These are phyloP conservation scores for Wickerhamomyces sp. DNA, from an alignment of 1,139 yeast genomes.

Conservation along the genomic window DNA sequence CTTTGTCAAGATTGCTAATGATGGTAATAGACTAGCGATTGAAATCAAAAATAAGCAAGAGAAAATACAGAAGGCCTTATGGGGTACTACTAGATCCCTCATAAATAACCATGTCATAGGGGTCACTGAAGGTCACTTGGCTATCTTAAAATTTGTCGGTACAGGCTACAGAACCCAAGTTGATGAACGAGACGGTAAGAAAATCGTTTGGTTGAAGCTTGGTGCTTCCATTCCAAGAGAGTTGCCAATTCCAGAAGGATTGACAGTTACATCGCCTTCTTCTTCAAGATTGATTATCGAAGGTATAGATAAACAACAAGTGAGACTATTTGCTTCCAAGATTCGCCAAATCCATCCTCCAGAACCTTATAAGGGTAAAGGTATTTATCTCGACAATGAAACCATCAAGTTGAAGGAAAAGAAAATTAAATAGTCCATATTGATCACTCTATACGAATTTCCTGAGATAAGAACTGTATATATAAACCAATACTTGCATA, in stretches of 20 bases:
- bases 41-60: constrained; percentile 52
- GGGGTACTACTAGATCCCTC: constrained; percentile 91
- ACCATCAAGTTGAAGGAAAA: constrained; percentile 86
- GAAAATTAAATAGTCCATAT: constrained; percentile 81
- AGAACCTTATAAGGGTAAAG: constrained; percentile 98
- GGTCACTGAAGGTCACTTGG: constrained; percentile 87
- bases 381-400: constrained; percentile 89
- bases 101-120: constrained; percentile 79
- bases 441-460: too few relatives aligned
- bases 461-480: too few relatives aligned
- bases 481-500: background rate
- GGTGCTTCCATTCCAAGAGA: constrained; percentile 79
- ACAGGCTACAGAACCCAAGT: constrained; percentile 91
- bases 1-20: constrained; percentile 47
- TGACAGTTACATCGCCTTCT: constrained; percentile 71
- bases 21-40: constrained; percentile 44
- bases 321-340: constrained; percentile 83
- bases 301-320: constrained; percentile 85
- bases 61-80: constrained; percentile 77
- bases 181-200: constrained; percentile 46
- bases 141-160: constrained; percentile 87
- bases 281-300: constrained; percentile 87
- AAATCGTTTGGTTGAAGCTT: constrained; percentile 67
- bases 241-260: constrained; percentile 65
- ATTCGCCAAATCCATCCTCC: constrained; percentile 89